Conservation (phyloP, 1,139 yeast genomes). For the Saccharomycopsis crataegensis region DNA sequence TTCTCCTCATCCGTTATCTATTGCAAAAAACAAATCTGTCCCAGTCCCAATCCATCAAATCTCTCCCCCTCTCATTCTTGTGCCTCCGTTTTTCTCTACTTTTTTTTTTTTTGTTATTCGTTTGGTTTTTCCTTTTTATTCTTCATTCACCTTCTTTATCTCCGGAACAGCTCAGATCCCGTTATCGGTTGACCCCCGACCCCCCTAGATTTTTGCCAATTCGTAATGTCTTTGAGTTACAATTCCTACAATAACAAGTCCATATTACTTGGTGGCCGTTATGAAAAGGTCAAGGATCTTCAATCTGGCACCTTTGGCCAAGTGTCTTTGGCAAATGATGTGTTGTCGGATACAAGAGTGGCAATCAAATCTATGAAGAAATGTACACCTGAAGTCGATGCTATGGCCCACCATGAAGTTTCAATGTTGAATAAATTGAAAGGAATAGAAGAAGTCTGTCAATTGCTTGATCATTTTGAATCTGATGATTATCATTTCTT, state of each 20-base stretch:
- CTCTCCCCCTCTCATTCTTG: background rate
- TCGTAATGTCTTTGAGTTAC: too few species aligned
- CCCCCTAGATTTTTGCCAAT: too few species aligned
- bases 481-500: constrained; percentile 36
- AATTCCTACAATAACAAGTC: background rate
- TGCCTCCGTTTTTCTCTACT: background rate
- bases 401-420: constrained; percentile 56
- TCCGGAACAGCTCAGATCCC: background rate
- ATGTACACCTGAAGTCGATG: constrained; percentile 22
- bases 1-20: background rate
- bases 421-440: constrained; percentile 54
- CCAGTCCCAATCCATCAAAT: background rate
- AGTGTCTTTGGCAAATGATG: constrained; percentile 55
- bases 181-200: too few species aligned
- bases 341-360: constrained; percentile 36
- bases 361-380: constrained; percentile 63
- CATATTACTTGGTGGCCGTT: constrained; percentile 41
- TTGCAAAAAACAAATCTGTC: background rate
- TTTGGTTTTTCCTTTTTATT: background rate
- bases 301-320: constrained; percentile 82
- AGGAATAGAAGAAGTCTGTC: constrained; percentile 39
- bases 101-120: background rate
- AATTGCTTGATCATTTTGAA: constrained; percentile 66
- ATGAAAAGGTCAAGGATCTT: constrained; percentile 53
- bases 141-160: background rate